Base-by-base conservation (phyloP, 2,329 filamentous ascomycete species). In the Talaromyces sp. region DNA sequence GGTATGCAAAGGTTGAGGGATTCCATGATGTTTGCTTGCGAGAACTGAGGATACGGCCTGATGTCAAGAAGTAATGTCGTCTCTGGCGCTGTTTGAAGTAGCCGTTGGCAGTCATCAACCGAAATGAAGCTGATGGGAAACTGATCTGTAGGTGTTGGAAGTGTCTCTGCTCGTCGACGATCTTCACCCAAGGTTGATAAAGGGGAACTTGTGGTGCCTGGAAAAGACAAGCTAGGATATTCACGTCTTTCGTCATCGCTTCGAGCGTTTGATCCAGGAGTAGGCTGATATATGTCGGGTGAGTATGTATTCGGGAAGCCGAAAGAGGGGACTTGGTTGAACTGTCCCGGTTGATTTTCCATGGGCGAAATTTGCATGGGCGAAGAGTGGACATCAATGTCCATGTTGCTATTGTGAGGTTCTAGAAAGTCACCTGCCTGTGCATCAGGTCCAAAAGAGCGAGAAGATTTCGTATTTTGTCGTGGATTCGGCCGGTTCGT, bases 1-100 rank as follows among this genome's bases (percentile, higher is more conserved):
- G 95, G 95, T 67, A 98, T 96, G 74, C 95, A 98, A 5, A 99
- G 82, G 74, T 96, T 98, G 37, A 99, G 79, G 0, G 94, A 92
- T n/a, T 89, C 89, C 59, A 83, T 81, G 63, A 98, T 90, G 35
- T 91, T 87, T 24, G 90, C 88, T 54, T 86, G 83, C 0, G 88
- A 85, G 73, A 90, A 97, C 69, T 94, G 92, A 22, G 93, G 92
- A 33, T 89, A 91, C 0, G 96, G 93, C 45, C 95, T 87, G 24
- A 98, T 85, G 75, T 99, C 95, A 4, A 99, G 81, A 1, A 98
- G 75, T 37, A 99, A 80, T 0, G 91, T 77, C 56, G 84, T 77
- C 47, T 84, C 79, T n/a, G 76, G 65, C 10, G 77, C 73, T 39
- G 81, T 80, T 58, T 84, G 78, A 13, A 92, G 73, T 47, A 91